Percentiles rank a stretch among this genome's conserved stretches.
phyloP scores from a whole-genome alignment of 345 rosid species.

The Salix arbutifolia region DNA sequence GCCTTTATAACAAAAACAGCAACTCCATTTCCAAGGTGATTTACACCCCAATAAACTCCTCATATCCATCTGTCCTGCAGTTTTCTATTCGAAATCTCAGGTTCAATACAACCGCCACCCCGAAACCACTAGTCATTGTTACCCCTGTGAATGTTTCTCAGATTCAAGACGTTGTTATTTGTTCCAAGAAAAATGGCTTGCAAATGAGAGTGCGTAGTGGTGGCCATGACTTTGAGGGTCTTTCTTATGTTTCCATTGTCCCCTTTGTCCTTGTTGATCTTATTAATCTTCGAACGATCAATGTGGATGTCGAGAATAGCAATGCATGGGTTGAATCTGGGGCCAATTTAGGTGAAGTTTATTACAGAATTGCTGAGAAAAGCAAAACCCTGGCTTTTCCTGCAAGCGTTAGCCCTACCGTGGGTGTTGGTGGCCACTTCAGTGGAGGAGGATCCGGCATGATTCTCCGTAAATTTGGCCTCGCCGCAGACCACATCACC shows the following conservation, averaged over 20 bases:
- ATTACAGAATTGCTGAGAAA: not conserved
- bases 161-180: not conserved
- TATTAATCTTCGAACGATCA: slow-evolving; percentile 2
- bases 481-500: not conserved
- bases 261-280: slow-evolving; percentile 22
- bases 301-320: not conserved
- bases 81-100: slow-evolving; percentile 5
- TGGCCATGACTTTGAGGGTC: slow-evolving; percentile 17
- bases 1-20: slow-evolving; percentile 2
- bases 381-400: slow-evolving; percentile 10
- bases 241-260: slow-evolving; percentile 7
- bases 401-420: slow-evolving; percentile 6
- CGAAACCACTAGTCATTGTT: slow-evolving; percentile 14
- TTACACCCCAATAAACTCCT: slow-evolving; percentile 13
- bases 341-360: slow-evolving; percentile 3
- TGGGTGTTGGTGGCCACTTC: slow-evolving; percentile 12
- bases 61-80: slow-evolving; percentile 8
- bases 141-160: slow-evolving; percentile 1
- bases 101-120: slow-evolving; percentile 4
- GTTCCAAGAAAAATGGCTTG: not conserved
- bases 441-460: not conserved
- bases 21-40: slow-evolving; percentile 3
- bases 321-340: slow-evolving; percentile 18
- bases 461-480: slow-evolving; percentile 8
- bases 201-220: slow-evolving; percentile 22